Evolutionary conservation across 2,329 filamentous ascomycete species (phyloP), one percentile per base, ranked within the genome.

Genomic region (Aureobasidium sp.): DNA sequence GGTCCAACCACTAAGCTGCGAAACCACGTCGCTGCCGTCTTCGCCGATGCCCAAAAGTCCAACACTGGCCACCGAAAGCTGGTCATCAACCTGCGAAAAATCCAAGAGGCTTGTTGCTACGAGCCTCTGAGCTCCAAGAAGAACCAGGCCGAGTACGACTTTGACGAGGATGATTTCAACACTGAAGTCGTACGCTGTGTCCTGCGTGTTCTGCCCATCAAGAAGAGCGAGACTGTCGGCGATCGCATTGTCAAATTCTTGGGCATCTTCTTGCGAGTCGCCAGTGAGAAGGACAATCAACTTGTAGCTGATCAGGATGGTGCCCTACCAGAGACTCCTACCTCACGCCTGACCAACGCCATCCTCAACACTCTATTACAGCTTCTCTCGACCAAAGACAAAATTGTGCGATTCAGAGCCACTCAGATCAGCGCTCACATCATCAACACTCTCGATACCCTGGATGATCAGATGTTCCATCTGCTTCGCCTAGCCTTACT

Each of bases 371-470:
- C 86, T 7, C 76, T 94, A 23, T 79, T 95, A 3, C 88, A 89
- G 5, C 78, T 96, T n/a, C 80, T 96, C 64, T 83, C 82, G 10
- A 85, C 89, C 47, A 97, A 96, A 76, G 94, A 99, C 76, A 97
- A 97, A 75, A 88, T 88, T 63, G 88, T 97, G 51, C 85, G 94
- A 63, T 99, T 91, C 75, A 84, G 94, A 63, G 86, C 91, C 5
- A 95, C 93, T 0, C 94, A 99, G 72, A 84, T 96, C 58, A 86
- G 96, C 59, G 89, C 91, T 1, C 90, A 96, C 72, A 87, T 97
- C 65, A 88, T 99, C 76, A 96, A 96, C 76, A 94, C 89, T 13
- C 81, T 99, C 29, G 90, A 96, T 65, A 87, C 90, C 1, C 90
- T 97, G 68, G 94, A 97, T 69, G 91, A 96, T 72, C 90, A 94